A percentile compares a stretch with the other conserved stretches of the same genome.
These are phyloP conservation scores for Quercus suber DNA, from an alignment of 306 rosid genomes.

Conservation along the genomic window DNA sequence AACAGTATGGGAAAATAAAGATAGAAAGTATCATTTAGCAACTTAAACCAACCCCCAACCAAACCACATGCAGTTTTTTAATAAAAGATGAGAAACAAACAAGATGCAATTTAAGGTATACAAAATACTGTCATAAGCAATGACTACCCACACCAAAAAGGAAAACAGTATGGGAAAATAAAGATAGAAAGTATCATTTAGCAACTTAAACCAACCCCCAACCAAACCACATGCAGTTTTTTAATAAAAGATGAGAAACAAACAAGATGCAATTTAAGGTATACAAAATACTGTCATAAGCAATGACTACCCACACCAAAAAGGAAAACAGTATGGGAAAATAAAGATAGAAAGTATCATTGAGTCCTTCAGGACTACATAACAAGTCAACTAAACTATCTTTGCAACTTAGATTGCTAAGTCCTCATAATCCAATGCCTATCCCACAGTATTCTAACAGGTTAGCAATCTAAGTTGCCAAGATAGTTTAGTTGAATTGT, in stretches of 20 bases:
- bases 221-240: too few relatives aligned
- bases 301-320: neutral
- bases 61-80: too few relatives aligned
- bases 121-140: neutral
- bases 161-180: neutral
- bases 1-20: neutral
- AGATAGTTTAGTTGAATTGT: neutral
- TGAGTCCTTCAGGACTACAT: too few relatives aligned
- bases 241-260: neutral
- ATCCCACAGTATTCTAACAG: constrained; percentile 8
- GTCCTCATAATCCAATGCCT: neutral
- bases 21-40: too few relatives aligned
- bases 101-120: constrained; percentile 11
- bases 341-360: neutral
- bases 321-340: neutral
- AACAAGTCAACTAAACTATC: too few relatives aligned
- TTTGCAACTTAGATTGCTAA: too few relatives aligned
- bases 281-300: neutral
- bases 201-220: too few relatives aligned
- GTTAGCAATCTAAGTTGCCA: constrained; percentile 1
- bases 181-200: too few relatives aligned
- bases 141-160: neutral
- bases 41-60: too few relatives aligned
- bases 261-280: constrained; percentile 12
- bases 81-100: neutral